Percentiles rank a stretch among this genome's conserved stretches.
phyloP scores from a whole-genome alignment of 192 early-diverging fungal species.

The Backusella circina region DNA sequence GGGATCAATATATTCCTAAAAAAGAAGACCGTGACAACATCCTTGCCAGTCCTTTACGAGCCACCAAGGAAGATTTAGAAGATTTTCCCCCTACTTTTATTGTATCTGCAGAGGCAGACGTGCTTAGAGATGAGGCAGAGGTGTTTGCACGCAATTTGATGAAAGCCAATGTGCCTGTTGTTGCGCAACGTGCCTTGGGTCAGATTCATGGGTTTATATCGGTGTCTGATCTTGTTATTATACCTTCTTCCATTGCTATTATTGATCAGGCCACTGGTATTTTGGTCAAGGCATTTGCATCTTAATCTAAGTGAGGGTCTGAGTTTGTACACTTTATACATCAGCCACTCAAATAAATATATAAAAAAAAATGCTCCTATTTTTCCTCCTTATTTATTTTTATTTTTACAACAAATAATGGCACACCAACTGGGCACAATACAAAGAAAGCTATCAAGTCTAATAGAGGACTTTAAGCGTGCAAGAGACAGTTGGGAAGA shows the following conservation, averaged over 20 bases:
- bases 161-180: constrained; percentile 12
- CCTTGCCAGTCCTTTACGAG: not conserved
- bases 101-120: constrained; percentile 22
- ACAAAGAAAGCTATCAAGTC: constrained; percentile 24
- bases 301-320: not conserved
- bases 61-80: constrained; percentile 1
- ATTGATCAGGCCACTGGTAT: not conserved
- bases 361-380: not conserved
- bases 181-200: constrained; percentile 22
- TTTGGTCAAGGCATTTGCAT: not conserved
- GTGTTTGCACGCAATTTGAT: constrained; percentile 10
- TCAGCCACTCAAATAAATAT: not conserved
- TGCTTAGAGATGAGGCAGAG: constrained; percentile 25
- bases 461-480: constrained; percentile 26
- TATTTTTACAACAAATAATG: not conserved
- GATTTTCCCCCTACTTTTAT: constrained; percentile 15
- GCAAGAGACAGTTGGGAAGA: constrained; percentile 28
- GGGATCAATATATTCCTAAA: constrained; percentile 13
- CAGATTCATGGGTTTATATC: constrained; percentile 15
- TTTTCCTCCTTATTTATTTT: not conserved
- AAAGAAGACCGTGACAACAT: not conserved
- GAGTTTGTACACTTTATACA: not conserved
- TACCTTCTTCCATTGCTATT: not conserved
- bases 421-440: constrained; percentile 16
- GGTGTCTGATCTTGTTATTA: not conserved